Base-by-base conservation (phyloP, 2,329 filamentous ascomycete genomes). In the Arthrobotrys conoides region DNA sequence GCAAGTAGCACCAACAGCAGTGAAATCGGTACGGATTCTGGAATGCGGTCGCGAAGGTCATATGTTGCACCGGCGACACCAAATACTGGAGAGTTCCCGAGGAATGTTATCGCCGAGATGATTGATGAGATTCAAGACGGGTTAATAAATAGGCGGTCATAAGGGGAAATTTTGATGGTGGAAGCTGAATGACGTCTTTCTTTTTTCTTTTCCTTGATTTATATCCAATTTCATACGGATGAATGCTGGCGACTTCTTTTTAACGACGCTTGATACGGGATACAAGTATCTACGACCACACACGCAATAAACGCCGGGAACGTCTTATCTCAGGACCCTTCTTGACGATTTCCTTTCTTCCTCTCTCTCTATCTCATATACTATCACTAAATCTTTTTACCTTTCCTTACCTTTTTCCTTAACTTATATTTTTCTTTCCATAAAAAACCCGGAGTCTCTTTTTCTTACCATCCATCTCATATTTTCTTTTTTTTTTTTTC, bases 91-190 rank as follows among this genome's bases (percentile, higher is more conserved):
- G 73, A 78, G 63, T 65, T 70, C 44, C 72, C 72, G 38, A 33
- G 66, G 49, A 76, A 63, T 51, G 24, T 69, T 12, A 68, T 78
- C 36, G 41, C 18, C 24, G 68, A 71, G 22, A 71, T 78, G 59
- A 78, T 71, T 46, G 73, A 78, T 22, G 67, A 63, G 59, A 63
- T 67, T 16, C 38, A 67, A 16, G 73, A 66, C 16, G 66, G 66
- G 27, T 20, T 76, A 16, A 51, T 71, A 46, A 30, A 53, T n/a
- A 36, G 48, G 38, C 46, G 33, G 18, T n/a, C 61, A 41, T 63
- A 36, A 51, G 9, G 49, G 33, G 10, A 24, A 5, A 22, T 1
- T 9, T 14, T 10, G n/a, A 5, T 3, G 22, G 38, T 22, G 20
- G 18, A 36, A 46, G 12, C 5, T 12, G 49, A 16, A 38, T 48